Evolutionary conservation across 352 stramenopile genomes (phyloP).

Genomic region (Bremia lactucae): DNA sequence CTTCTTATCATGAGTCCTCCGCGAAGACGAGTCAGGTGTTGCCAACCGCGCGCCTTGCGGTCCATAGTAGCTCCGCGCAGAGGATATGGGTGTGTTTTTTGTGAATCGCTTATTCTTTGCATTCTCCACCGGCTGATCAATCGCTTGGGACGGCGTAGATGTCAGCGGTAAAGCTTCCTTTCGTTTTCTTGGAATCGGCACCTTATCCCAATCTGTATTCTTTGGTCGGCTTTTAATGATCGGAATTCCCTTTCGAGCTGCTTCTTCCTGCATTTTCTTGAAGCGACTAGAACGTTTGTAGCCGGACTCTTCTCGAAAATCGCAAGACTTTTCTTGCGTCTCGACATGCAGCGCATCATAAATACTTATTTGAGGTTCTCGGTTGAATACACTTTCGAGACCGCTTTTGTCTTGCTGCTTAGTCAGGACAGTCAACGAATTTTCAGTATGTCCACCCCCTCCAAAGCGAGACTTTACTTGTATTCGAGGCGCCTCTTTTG

Average conservation of each 20-base stretch:
- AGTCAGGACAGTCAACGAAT: constrained; percentile 1
- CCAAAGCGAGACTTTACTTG: constrained; percentile 22
- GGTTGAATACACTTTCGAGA: constrained; percentile 18
- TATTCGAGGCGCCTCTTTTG: constrained; percentile 7
- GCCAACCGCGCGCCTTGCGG: constrained; percentile 11
- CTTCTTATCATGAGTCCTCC: constrained; percentile 5
- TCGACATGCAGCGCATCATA: constrained; percentile 50
- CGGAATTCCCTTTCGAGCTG: constrained; percentile 25
- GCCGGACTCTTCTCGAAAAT: constrained; percentile 19
- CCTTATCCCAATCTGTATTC: constrained; percentile 34
- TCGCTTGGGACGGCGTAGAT: constrained; percentile 1
- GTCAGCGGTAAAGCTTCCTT: constrained; percentile 10
- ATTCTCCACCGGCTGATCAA: constrained; percentile 6
- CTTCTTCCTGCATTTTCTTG: constrained; percentile 42
- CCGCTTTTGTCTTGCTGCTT: constrained; percentile 4
- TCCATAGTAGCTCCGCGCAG: constrained; percentile 26
- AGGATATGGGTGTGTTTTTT: constrained; percentile 14
- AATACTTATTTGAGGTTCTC: constrained; percentile 43
- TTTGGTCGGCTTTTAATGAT: constrained; percentile 28
- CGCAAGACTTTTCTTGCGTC: constrained; percentile 19
- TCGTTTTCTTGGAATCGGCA: constrained; percentile 41
- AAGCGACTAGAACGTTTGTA: constrained; percentile 48
- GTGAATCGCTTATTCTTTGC: constrained; percentile 14
- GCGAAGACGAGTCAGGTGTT: constrained; percentile 5
- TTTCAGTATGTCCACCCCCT: constrained; percentile 6